Percentiles rank a stretch among this genome's conserved stretches.
Evolutionary conservation across 2,329 filamentous ascomycete genomes (phyloP).

Genomic region (Colletotrichum lini): DNA sequence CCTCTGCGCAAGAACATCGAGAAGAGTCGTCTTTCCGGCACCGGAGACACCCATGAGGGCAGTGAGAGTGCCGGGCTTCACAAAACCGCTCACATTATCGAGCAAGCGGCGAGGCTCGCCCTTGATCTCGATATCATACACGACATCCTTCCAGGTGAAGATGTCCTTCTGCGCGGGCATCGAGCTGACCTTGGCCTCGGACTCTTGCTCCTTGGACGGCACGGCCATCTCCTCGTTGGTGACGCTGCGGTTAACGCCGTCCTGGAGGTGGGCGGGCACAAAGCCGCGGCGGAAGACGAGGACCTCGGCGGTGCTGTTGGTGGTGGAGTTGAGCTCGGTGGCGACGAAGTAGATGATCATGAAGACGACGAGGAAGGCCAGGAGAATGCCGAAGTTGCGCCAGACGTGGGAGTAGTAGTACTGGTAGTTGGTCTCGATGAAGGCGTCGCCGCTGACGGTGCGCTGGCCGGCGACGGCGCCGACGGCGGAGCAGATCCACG

Average conservation of each 20-base stretch:
- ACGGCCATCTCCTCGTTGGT: constrained; percentile 51
- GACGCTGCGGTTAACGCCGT: constrained; percentile 47
- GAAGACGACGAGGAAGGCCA: constrained; percentile 76
- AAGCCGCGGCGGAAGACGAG: constrained; percentile 75
- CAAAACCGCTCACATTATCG: constrained; percentile 88
- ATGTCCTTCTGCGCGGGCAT: constrained; percentile 67
- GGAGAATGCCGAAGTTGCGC: constrained; percentile 79
- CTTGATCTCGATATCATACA: constrained; percentile 82
- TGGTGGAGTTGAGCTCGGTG: constrained; percentile 75
- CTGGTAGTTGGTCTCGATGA: constrained; percentile 67
- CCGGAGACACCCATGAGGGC: constrained; percentile 78
- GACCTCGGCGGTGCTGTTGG: constrained; percentile 75
- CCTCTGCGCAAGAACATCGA: constrained; percentile 62
- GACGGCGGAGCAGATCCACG: constrained; percentile 67
- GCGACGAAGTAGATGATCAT: constrained; percentile 74
- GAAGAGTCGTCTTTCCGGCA: constrained; percentile 60
- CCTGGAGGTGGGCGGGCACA: constrained; percentile 59
- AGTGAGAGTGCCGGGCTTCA: constrained; percentile 89
- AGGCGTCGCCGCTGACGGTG: constrained; percentile 73
- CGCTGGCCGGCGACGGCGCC: constrained; percentile 68
- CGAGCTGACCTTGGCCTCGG: constrained; percentile 46
- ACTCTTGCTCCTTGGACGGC: constrained; percentile 67
- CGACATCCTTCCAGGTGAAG: constrained; percentile 85
- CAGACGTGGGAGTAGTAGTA: constrained; percentile 73
- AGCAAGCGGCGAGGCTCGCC: constrained; percentile 78